These are phyloP conservation scores for Eucalyptus curtisii DNA, from an alignment of 345 rosid species.

Conservation along the genomic window DNA sequence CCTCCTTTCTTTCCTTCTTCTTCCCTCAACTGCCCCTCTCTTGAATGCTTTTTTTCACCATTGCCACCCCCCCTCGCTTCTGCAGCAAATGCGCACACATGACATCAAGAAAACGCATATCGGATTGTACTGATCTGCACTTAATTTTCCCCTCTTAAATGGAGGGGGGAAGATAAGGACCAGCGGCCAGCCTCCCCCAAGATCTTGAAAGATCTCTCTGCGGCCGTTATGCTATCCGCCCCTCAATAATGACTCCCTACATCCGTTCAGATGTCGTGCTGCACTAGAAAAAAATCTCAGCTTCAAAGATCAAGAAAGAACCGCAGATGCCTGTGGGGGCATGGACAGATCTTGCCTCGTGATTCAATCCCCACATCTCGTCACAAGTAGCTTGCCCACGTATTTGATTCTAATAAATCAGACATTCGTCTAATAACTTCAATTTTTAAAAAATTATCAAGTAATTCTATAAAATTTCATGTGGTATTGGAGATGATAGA, in stretches of 20 bases:
- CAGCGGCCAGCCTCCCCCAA: not conserved
- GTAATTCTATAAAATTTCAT: no score
- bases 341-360: not conserved
- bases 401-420: no score
- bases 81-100: not conserved
- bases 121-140: not conserved
- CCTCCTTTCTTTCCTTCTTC: not conserved
- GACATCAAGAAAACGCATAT: not conserved
- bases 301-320: not conserved
- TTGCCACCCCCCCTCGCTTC: not conserved
- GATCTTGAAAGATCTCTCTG: not conserved
- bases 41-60: not conserved
- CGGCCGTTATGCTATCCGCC: not conserved
- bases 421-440: accelerated
- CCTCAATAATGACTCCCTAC: not conserved
- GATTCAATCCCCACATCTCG: not conserved
- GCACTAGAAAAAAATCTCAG: not conserved
- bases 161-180: not conserved
- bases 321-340: not conserved
- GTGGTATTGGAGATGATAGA: accelerated
- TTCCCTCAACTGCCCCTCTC: not conserved
- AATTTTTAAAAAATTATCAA: no score
- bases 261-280: not conserved
- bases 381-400: not conserved
- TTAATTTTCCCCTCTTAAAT: not conserved